Conservation (phyloP, 148 eudicot species). For the Arbutus unedo region DNA sequence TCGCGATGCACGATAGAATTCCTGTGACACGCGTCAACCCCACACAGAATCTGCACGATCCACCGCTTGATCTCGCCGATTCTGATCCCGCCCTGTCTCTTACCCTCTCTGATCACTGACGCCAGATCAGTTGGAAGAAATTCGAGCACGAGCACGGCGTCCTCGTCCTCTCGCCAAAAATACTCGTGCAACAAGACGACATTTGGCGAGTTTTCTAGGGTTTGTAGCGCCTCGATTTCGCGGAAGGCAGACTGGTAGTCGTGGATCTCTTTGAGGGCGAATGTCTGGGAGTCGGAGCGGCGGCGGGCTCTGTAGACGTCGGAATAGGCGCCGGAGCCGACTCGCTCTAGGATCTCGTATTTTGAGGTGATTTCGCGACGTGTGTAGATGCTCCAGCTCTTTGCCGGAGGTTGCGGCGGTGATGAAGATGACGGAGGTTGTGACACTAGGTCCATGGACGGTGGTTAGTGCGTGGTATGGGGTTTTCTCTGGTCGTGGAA, state of each 20-base stretch:
- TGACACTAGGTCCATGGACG: not conserved
- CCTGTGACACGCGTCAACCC: conserved; percentile 82
- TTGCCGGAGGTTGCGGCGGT: conserved; percentile 27
- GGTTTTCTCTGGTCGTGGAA: conserved; percentile 23
- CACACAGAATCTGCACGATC: conserved; percentile 77
- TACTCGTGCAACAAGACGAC: conserved; percentile 70
- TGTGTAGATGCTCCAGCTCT: conserved; percentile 88
- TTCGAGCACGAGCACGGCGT: conserved; percentile 83
- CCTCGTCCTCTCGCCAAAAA: conserved; percentile 81
- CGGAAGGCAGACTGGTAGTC: conserved; percentile 74
- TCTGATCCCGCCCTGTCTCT: conserved; percentile 45
- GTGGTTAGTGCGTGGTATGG: not conserved
- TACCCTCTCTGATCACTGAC: conserved; percentile 48
- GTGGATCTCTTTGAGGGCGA: conserved; percentile 90
- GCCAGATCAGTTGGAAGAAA: conserved; percentile 57
- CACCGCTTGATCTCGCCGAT: conserved; percentile 74
- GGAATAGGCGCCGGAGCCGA: conserved; percentile 90
- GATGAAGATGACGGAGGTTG: not conserved
- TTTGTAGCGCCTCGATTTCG: conserved; percentile 78
- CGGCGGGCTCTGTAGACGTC: conserved; percentile 75
- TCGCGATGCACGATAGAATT: conserved; percentile 82
- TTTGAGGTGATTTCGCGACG: conserved; percentile 67
- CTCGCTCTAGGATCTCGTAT: conserved; percentile 49
- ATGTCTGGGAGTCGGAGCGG: conserved; percentile 37
- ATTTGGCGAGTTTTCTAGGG: conserved; percentile 61